Base-by-base conservation (phyloP, 495 filamentous ascomycete genomes). In the Penicillium goetzii region DNA sequence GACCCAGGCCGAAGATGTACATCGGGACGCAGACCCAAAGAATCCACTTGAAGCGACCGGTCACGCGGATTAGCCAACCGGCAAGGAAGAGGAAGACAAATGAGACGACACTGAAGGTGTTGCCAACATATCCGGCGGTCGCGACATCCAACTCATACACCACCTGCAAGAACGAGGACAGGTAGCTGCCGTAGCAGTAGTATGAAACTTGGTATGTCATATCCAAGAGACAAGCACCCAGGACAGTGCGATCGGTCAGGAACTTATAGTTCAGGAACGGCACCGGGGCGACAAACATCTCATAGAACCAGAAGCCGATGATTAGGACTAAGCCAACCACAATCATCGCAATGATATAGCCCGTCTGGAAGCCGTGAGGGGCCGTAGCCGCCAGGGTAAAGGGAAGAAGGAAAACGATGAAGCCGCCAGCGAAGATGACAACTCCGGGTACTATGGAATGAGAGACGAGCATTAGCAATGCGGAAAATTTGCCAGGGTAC, bases 121-220 rank as follows among this genome's bases (percentile, higher is more conserved):
- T 84, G 7, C 69, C 75, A 60, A 88, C 76, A 60, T 85, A 85
- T 7, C 83, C 83, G 3, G 89, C 60, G 14, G 45, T 43, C 4
- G 78, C 76, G 51, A 92, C 59, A 56, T 60, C 77, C 3, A 89
- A 15, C 11, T 78, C 74, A 68, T 88, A 81, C 50, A 93, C 90
- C 3, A 90, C 89, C 76, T 90, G 88, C 2, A 93, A 78, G 75
- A 86, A 92, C 5, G 87, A 90, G 38, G 74, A 74, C 74, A 90
- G 88, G 72, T 85, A 88, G 58, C 70, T 75, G 70, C 84, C 78
- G 83, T 74, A 84, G 50, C 65, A 69, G 56, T 67, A 69, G 56
- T 68, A 70, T 17, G 80, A 83, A 62, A 89, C 63, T 59, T 87
- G 88, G 12, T 89, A 73, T 2, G 73, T 73, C 21, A 72, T 71